Percentiles rank a stretch among this genome's conserved stretches.
Conservation (phyloP, 495 filamentous ascomycete species). For the Pseudevernia furfuracea region DNA sequence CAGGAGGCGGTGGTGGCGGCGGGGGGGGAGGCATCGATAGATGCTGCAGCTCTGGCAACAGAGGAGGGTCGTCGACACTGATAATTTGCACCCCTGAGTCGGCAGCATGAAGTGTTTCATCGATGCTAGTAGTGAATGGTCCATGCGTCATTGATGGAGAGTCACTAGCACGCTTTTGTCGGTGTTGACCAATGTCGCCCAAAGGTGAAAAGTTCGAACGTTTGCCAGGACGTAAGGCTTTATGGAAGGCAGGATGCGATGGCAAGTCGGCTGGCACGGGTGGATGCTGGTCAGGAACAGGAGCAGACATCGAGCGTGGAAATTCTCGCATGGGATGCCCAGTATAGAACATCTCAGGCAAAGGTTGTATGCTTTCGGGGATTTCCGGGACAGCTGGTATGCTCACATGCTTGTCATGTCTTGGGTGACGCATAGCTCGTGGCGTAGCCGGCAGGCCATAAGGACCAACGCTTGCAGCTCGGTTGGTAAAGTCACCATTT, state of each 20-base stretch:
- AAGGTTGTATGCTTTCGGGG: constrained; percentile 45
- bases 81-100: constrained; percentile 17
- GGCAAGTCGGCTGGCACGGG: constrained; percentile 41
- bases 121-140: constrained; percentile 49
- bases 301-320: constrained; percentile 65
- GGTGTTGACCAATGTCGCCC: constrained; percentile 35
- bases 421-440: constrained; percentile 72
- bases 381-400: constrained; percentile 61
- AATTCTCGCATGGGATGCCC: constrained; percentile 46
- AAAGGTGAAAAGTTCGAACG: constrained; percentile 24
- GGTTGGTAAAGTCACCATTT: constrained; percentile 15
- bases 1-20: constrained; percentile 58
- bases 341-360: constrained; percentile 59
- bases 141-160: constrained; percentile 25
- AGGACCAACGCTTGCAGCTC: constrained; percentile 28
- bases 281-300: constrained; percentile 50
- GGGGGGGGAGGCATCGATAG: constrained; percentile 59
- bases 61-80: constrained; percentile 41
- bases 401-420: constrained; percentile 53
- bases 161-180: constrained; percentile 35
- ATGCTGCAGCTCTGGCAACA: constrained; percentile 81
- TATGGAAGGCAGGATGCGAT: constrained; percentile 52
- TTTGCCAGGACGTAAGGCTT: constrained; percentile 41
- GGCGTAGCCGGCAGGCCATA: constrained; percentile 78
- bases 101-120: constrained; percentile 53